Percentiles rank a stretch among this genome's conserved stretches.
These are phyloP conservation scores for Fusarium palustre DNA, from an alignment of 2,329 filamentous ascomycete species.

Conservation along the genomic window DNA sequence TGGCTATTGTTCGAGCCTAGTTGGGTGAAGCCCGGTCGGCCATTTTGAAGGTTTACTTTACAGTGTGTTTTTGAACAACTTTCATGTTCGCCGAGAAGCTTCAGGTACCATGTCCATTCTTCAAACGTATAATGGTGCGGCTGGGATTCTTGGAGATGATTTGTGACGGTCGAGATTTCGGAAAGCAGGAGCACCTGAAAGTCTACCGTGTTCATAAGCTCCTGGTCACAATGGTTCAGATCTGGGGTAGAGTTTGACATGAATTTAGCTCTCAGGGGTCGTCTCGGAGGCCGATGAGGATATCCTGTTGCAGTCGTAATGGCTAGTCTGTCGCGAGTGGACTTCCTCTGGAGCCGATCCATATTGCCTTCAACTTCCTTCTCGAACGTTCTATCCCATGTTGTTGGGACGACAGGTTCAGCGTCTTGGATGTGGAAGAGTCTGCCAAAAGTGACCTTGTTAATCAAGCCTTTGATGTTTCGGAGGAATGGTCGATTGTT, in stretches of 20 bases:
- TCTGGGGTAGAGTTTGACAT: background rate
- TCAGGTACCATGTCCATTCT: slow-evolving; percentile 8
- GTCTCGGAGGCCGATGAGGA: background rate
- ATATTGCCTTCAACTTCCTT: too few species aligned
- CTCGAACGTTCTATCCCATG: background rate
- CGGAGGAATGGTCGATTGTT: background rate
- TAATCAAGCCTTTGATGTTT: background rate
- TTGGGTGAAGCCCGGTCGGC: background rate
- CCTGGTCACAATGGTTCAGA: too few species aligned
- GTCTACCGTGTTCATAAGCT: too few species aligned
- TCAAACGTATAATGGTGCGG: background rate
- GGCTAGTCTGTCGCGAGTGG: too few species aligned
- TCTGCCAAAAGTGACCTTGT: background rate
- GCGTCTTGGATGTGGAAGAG: background rate
- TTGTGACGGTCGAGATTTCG: background rate
- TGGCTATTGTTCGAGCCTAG: background rate
- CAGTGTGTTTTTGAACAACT: background rate
- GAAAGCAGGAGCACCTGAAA: background rate
- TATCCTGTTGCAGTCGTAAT: too few species aligned
- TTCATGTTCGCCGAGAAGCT: slow-evolving; percentile 5
- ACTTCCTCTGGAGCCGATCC: background rate
- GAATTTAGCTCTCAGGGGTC: too few species aligned
- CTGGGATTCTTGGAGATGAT: background rate
- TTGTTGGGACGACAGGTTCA: background rate
- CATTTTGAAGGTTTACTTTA: background rate